Evolutionary conservation across 2,329 filamentous ascomycete genomes (phyloP).

Genomic region (Aspergillus ochraceoroseus): DNA sequence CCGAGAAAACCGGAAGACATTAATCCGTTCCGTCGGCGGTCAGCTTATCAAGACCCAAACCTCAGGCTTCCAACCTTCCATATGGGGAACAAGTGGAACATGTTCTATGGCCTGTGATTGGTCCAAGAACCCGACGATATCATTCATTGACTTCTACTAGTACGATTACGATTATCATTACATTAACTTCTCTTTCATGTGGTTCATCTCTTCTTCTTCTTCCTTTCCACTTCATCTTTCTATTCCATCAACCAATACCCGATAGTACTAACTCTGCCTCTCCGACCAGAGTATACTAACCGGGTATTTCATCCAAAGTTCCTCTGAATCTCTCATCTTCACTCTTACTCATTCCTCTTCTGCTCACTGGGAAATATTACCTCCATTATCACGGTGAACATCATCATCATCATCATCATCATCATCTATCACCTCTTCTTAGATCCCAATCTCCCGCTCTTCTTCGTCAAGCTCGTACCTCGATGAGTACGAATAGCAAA

Average conservation of each 20-base stretch:
- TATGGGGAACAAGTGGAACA: slow-evolving; percentile 1
- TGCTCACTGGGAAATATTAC: too few relatives aligned
- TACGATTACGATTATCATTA: too few relatives aligned
- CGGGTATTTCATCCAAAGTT: background rate
- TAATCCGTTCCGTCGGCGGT: slow-evolving; percentile 6
- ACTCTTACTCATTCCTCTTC: too few relatives aligned
- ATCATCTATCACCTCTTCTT: slow-evolving; percentile 1
- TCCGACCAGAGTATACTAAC: too few relatives aligned
- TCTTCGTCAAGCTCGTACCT: slow-evolving; percentile 25
- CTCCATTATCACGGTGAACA: background rate
- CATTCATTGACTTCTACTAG: slow-evolving; percentile 7
- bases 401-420: slow-evolving; percentile 1
- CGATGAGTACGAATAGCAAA: slow-evolving; percentile 35
- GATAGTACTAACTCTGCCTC: too few relatives aligned
- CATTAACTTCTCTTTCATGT: too few relatives aligned
- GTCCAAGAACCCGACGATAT: slow-evolving; percentile 16
- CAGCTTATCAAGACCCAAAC: slow-evolving; percentile 13
- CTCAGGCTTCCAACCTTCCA: slow-evolving; percentile 2
- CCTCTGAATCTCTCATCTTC: too few relatives aligned
- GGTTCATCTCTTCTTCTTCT: too few relatives aligned
- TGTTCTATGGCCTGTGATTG: slow-evolving; percentile 15
- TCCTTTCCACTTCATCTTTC: too few relatives aligned
- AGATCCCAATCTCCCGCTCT: background rate
- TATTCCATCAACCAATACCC: too few relatives aligned
- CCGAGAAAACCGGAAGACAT: too few relatives aligned